Evolutionary conservation across 495 filamentous ascomycete genomes (phyloP).

Genomic region (Daldinia concentrica): DNA sequence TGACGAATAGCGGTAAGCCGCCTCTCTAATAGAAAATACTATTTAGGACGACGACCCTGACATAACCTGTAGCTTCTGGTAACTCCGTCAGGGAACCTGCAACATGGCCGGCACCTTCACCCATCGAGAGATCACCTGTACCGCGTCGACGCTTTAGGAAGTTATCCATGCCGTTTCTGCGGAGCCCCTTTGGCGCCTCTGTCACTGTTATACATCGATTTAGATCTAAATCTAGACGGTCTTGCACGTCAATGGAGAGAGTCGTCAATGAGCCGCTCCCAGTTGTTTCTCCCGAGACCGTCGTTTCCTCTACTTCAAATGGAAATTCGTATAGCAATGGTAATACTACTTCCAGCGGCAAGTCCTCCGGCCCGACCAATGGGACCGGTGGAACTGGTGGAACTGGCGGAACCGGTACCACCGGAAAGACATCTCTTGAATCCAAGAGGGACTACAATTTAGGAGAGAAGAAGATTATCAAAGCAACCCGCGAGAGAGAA

Average conservation of each 20-base stretch:
- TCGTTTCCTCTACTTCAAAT: conserved; percentile 27
- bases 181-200: conserved; percentile 50
- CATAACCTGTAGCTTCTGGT: conserved; percentile 23
- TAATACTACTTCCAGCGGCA: conserved; percentile 47
- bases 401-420: conserved; percentile 43
- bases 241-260: conserved; percentile 41
- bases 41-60: conserved; percentile 1
- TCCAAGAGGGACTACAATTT: conserved; percentile 48
- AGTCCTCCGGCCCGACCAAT: conserved; percentile 44
- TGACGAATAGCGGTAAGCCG: conserved; percentile 56
- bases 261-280: conserved; percentile 25
- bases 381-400: conserved; percentile 42
- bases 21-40: neutral
- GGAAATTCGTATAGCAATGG: conserved; percentile 42
- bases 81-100: conserved; percentile 40
- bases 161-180: conserved; percentile 56
- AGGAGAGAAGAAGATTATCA: conserved; percentile 36
- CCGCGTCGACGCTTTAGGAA: conserved; percentile 49
- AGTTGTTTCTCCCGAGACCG: conserved; percentile 27
- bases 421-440: conserved; percentile 53
- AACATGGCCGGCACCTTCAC: conserved; percentile 42
- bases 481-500: conserved; percentile 40
- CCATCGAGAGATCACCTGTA: conserved; percentile 25
- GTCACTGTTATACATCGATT: conserved; percentile 58
- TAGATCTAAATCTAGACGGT: conserved; percentile 49